Percentiles rank a stretch among this genome's conserved stretches.
phyloP scores from a whole-genome alignment of 495 filamentous ascomycete species.

The Penicillium ochrochloron region DNA sequence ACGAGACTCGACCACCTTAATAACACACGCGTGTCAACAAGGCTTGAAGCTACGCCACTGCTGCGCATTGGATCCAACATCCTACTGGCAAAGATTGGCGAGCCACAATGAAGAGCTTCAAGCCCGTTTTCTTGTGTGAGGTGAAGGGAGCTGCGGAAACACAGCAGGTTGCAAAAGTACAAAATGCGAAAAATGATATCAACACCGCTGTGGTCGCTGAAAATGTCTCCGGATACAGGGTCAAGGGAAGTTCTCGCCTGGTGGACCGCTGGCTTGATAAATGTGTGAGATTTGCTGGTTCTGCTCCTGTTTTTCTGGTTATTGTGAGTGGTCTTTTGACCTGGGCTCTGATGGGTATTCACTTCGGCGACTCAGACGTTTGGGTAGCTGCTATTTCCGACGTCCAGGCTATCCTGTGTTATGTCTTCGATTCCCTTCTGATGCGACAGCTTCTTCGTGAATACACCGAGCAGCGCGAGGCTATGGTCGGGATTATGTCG shows the following conservation, averaged over 20 bases:
- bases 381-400: conserved; percentile 47
- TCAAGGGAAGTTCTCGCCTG: conserved; percentile 22
- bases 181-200: conserved; percentile 8
- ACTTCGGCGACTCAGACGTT: conserved; percentile 32
- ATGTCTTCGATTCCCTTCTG: conserved; percentile 44
- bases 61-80: not conserved
- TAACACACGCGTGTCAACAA: not conserved
- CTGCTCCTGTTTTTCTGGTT: conserved; percentile 31
- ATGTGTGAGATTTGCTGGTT: conserved; percentile 34
- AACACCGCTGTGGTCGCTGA: conserved; percentile 6
- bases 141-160: conserved; percentile 30
- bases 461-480: conserved; percentile 30
- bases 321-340: conserved; percentile 32
- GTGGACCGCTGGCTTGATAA: conserved; percentile 42
- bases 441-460: conserved; percentile 44
- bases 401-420: conserved; percentile 42
- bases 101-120: conserved; percentile 19
- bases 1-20: conserved; percentile 6
- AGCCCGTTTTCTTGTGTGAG: conserved; percentile 21
- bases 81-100: not conserved
- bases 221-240: conserved; percentile 23
- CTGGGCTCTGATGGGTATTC: conserved; percentile 38
- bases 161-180: conserved; percentile 15
- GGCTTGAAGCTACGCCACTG: not conserved
- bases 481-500: conserved; percentile 36